phyloP scores from a whole-genome alignment of 352 stramenopile genomes.

The Globisporangium okanoganense region DNA sequence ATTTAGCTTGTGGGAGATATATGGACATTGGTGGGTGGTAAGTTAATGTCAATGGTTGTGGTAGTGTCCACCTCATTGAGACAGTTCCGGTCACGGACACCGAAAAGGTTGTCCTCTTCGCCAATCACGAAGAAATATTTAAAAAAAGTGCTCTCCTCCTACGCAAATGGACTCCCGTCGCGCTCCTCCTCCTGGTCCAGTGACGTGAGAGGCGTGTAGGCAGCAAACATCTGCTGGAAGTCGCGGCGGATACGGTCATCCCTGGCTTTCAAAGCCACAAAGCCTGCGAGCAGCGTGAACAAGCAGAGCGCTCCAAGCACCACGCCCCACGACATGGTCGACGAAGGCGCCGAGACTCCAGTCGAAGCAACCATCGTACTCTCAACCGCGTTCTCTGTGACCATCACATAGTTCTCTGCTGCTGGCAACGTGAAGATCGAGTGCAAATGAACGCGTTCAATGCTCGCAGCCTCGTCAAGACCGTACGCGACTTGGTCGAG shows the following conservation, averaged over 20 bases:
- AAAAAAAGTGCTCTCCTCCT: background rate
- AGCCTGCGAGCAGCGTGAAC: slow-evolving; percentile 14
- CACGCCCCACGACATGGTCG: background rate
- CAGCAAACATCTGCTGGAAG: slow-evolving; percentile 25
- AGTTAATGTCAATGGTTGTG: background rate
- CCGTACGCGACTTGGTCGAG: slow-evolving; percentile 16
- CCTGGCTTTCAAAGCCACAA: slow-evolving; percentile 19
- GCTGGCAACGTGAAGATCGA: background rate
- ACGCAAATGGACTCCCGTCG: slow-evolving; percentile 5
- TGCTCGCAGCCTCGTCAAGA: slow-evolving; percentile 10
- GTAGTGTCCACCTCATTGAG: background rate
- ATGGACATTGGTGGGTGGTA: background rate
- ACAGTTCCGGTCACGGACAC: background rate
- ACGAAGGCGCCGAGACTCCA: background rate
- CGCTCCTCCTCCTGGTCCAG: slow-evolving; percentile 24
- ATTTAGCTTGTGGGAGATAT: background rate
- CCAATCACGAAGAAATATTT: background rate
- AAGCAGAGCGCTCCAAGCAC: slow-evolving; percentile 11
- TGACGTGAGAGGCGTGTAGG: slow-evolving; percentile 25
- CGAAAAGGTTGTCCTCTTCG: background rate
- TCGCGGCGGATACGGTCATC: slow-evolving; percentile 28
- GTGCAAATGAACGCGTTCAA: slow-evolving; percentile 21
- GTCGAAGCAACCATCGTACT: background rate
- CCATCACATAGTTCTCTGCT: background rate
- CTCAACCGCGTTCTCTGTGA: background rate